Base-by-base conservation (phyloP, 2,329 filamentous ascomycete species). In the Amylocarpus encephaloides region DNA sequence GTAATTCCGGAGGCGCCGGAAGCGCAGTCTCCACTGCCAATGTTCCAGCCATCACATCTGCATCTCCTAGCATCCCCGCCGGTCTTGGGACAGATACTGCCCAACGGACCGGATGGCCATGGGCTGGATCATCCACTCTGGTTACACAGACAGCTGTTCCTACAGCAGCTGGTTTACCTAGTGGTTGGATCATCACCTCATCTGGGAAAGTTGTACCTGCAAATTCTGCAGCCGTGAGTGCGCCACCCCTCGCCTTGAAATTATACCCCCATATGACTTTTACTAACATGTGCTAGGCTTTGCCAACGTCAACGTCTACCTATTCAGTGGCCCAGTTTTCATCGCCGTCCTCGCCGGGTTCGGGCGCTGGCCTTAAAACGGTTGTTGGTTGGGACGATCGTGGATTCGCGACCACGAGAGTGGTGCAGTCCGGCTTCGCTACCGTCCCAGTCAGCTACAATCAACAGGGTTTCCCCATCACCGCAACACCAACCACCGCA, bases 141-240 rank as follows among this genome's bases (percentile, higher is more conserved):
- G 71, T 76, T 4, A 62, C 66, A 36, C 69, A 73, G 39, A 64
- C 72, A 55, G 63, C 73, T 62, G 55, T 67, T 62, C 63, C 66
- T 58, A 66, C 66, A 51, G 64, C 65, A 36, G 61, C 70, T 50
- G 77, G 79, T 55, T 80, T 95, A 52, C 89, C 91, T 36, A 80
- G 76, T 62, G 88, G 87, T 52, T 95, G 88, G 88, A 78, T 83
- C 54, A 87, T 93, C 70, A 88, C 83, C 45, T 75, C 82, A 54
- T 79, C 82, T 59, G 88, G 88, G 65, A 92, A 91, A 73, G 82
- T 93, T 62, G 76, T 89, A 64, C 86, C 86, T 64, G 78, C 82
- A 59, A 80, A 77, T 69, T 80, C 81, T 71, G 80, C 80, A 63
- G 75, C 77, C 73, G 78, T 82, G 73, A 80, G 79, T 83, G 79